These are phyloP conservation scores for Amborella trichopoda DNA, from an alignment of 164 flowering plant genomes.

Conservation along the genomic window DNA sequence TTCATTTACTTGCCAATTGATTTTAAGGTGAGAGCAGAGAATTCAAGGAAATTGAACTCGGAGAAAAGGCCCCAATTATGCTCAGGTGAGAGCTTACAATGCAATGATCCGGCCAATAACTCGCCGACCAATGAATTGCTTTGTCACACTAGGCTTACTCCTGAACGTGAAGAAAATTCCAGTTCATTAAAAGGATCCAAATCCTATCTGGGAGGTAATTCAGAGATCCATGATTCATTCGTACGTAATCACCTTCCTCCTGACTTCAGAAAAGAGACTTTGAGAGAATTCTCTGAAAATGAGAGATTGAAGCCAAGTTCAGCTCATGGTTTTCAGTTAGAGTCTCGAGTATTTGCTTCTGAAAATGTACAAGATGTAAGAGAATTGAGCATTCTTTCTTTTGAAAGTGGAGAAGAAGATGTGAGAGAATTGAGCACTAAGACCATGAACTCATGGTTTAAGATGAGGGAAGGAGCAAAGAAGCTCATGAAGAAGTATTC, in stretches of 20 bases:
- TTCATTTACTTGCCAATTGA: constrained; percentile 74
- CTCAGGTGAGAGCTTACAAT: too few relatives aligned
- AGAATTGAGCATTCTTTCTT: too few relatives aligned
- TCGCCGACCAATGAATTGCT: too few relatives aligned
- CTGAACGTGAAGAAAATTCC: too few relatives aligned
- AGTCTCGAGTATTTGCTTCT: too few relatives aligned
- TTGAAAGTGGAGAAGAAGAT: constrained; percentile 8
- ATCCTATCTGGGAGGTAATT: too few relatives aligned
- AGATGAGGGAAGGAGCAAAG: constrained; percentile 41
- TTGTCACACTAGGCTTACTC: too few relatives aligned
- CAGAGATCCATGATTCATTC: too few relatives aligned
- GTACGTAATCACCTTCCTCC: neutral
- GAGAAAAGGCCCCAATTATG: constrained; percentile 4
- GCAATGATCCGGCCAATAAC: too few relatives aligned
- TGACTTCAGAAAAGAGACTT: neutral
- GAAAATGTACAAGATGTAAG: too few relatives aligned
- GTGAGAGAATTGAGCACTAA: constrained; percentile 22
- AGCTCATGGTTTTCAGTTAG: too few relatives aligned
- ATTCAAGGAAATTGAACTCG: constrained; percentile 13
- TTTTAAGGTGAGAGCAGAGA: constrained; percentile 73
- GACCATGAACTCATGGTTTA: constrained; percentile 48
- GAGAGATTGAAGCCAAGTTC: neutral
- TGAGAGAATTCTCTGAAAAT: neutral
- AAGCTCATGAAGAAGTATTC: constrained; percentile 55
- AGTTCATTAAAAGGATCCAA: too few relatives aligned